A percentile compares a stretch with the other conserved stretches of the same genome.
Conservation (phyloP, 768 basidiomycete species). For the Suillus alpinus region DNA sequence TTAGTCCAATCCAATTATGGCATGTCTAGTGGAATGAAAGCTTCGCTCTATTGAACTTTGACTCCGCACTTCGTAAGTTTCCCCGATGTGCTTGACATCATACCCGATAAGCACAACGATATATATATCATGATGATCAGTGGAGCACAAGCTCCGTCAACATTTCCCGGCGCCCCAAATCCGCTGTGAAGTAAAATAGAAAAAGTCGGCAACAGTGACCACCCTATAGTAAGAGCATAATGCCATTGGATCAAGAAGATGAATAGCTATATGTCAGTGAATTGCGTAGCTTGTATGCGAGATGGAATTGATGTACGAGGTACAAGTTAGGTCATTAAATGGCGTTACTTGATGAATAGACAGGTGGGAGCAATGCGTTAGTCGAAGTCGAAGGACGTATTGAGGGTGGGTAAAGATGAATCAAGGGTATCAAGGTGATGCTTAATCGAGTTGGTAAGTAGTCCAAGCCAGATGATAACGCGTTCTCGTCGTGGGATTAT, state of each 20-base stretch:
- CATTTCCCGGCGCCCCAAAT: constrained; percentile 9
- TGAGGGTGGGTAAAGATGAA: constrained; percentile 27
- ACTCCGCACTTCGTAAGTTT: constrained; percentile 2
- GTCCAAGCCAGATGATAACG: constrained; percentile 11
- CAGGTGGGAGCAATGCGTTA: constrained; percentile 15
- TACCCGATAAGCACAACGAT: constrained; percentile 5
- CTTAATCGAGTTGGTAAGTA: constrained; percentile 14
- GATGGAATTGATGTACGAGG: constrained; percentile 20
- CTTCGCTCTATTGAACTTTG: constrained; percentile 1
- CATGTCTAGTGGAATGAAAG: constrained; percentile 24
- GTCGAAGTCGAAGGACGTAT: constrained; percentile 8
- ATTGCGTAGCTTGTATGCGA: constrained; percentile 3
- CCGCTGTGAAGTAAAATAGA: constrained; percentile 1
- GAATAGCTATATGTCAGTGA: constrained; percentile 9
- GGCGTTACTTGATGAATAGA: constrained; percentile 18
- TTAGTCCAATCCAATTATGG: constrained; percentile 19
- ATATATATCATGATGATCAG: constrained; percentile 6
- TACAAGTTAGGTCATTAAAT: constrained; percentile 25
- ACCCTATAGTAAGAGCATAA: not conserved
- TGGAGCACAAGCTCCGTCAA: constrained; percentile 7
- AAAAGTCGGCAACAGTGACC: not conserved
- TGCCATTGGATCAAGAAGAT: constrained; percentile 8
- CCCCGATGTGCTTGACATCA: not conserved
- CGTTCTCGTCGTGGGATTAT: constrained; percentile 6
- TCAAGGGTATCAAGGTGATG: constrained; percentile 31